Percentiles rank a stretch among this genome's conserved stretches.
Conservation (phyloP, 192 early-diverging fungal species). For the Mycoemilia scoparia region DNA sequence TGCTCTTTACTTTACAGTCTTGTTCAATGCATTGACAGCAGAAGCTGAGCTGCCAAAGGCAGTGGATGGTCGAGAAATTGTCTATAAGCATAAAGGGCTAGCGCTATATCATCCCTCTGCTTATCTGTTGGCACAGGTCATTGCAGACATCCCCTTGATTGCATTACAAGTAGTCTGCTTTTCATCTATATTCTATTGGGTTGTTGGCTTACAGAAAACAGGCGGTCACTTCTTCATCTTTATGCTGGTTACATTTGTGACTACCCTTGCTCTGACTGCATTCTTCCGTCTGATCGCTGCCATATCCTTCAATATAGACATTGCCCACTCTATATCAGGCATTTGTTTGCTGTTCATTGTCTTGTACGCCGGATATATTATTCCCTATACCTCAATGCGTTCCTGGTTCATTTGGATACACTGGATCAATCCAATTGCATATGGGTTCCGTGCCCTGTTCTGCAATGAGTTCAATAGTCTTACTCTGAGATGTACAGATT, state of each 20-base stretch:
- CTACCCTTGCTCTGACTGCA: conserved; percentile 23
- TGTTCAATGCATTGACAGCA: conserved; percentile 50
- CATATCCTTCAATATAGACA: conserved; percentile 31
- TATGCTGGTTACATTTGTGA: conserved; percentile 31
- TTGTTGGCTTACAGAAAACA: conserved; percentile 26
- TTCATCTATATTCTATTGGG: conserved; percentile 39
- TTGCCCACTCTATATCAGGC: conserved; percentile 38
- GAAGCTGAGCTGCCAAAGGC: conserved; percentile 49
- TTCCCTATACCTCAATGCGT: conserved; percentile 34
- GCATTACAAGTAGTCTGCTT: conserved; percentile 31
- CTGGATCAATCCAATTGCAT: conserved; percentile 51
- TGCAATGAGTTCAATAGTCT: conserved; percentile 33
- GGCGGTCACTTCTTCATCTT: conserved; percentile 38
- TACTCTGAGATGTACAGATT: conserved; percentile 5
- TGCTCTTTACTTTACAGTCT: conserved; percentile 33
- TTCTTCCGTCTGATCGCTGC: conserved; percentile 40
- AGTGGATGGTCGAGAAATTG: conserved; percentile 47
- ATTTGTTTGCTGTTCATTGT: conserved; percentile 38
- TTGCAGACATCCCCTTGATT: conserved; percentile 28
- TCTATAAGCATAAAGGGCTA: conserved; percentile 61
- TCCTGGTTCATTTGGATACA: conserved; percentile 43
- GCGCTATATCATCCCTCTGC: conserved; percentile 29
- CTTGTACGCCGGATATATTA: conserved; percentile 38
- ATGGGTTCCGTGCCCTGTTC: conserved; percentile 43
- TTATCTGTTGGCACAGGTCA: conserved; percentile 8